Base-by-base conservation (phyloP, 768 basidiomycete genomes). In the Tubosaeta sp. region DNA sequence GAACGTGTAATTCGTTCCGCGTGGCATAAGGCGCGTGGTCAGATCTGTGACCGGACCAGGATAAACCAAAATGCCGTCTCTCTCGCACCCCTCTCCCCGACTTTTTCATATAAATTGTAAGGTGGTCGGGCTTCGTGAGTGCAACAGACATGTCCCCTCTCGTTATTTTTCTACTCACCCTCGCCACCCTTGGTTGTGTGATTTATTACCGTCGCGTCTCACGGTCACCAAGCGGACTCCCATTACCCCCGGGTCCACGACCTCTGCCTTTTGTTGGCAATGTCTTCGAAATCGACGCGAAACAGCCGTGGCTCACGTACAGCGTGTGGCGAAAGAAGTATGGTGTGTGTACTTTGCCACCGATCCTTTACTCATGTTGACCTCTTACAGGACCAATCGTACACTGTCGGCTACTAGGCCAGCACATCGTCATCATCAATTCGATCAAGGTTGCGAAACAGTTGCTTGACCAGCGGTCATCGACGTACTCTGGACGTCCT, bases 391-490 rank as follows among this genome's bases (percentile, higher is more conserved):
- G 66, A 4, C 59, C 65, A 9, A 57, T 69, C 31, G 61, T 69
- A 17, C 61, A 69, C 27, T 67, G 62, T 34, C 55, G 49, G 34
- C 49, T 67, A 8, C 55, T 67, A 6, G 61, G 65, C 22, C 67
- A 67, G 33, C 49, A 55, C 7, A 50, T 68, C 19, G 43, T 67
- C 35, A 50, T 67, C 46, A 63, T 67, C 37, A 68, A 65, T 32
- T 67, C 67, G 5, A 52, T 44, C 12, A 59, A 35, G 25, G 52
- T 67, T 9, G 66, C 66, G 25, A 63, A 45, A 43, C 59, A 69
- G 34, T 38, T 67, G 35, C 63, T 67, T 41, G 63, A 69, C 48
- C 60, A 68, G 32, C 63, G 68, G 22, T 69, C 66, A 13, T 58
- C 63, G 16, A 47, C 37, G 34, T 67, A 69, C 39, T 69, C 68